Evolutionary conservation across 2,329 filamentous ascomycete genomes (phyloP), one percentile per base, ranked within the genome.

Genomic region (Clonostachys rosea): DNA sequence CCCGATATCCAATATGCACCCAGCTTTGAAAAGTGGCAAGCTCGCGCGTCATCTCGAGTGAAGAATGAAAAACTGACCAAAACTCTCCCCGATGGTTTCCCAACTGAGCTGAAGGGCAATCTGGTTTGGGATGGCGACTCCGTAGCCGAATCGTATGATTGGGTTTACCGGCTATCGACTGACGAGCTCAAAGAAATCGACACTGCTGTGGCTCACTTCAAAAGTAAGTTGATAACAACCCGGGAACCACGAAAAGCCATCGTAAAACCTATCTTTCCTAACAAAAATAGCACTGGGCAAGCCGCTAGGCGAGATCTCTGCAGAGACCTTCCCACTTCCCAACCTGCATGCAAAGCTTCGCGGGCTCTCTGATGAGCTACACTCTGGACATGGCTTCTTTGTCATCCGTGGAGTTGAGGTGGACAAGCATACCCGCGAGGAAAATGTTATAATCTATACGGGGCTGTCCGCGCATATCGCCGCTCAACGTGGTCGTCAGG

Each of bases 401-500:
- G 79, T 84, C 3, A 58, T 86, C 13, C 74, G 79, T 3, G 83
- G 83, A 5, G 57, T 86, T 1, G 69, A 72, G 2, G 73, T 81
- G 0, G 68, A 74, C 9, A 64, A 66, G 5, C 73, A 83, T 56
- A 69, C 67, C 0, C 71, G 73, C 14, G 74, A 82, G 49, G 78
- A 84, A 2, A 82, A 80, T 49, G 56, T 81, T 30, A 73, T 77
- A 50, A 76, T 84, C 49, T 85, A 83, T 53, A 70, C 78, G 3
- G 83, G 83, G 0, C 60, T 86, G 2, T 75, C 81, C 0, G 68
- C 78, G 0, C 80, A 86, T 50, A 67, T 86, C 5, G 82, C 76
- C 0, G 59, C 73, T 0, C 59, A 71, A 24, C 71, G 81, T 6
- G 79, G 75, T 0, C 67, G 74, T 0, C 78, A 82, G 49, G 77